These are phyloP conservation scores for Annulohypoxylon moriforme DNA, from an alignment of 495 filamentous ascomycete genomes.

Conservation along the genomic window DNA sequence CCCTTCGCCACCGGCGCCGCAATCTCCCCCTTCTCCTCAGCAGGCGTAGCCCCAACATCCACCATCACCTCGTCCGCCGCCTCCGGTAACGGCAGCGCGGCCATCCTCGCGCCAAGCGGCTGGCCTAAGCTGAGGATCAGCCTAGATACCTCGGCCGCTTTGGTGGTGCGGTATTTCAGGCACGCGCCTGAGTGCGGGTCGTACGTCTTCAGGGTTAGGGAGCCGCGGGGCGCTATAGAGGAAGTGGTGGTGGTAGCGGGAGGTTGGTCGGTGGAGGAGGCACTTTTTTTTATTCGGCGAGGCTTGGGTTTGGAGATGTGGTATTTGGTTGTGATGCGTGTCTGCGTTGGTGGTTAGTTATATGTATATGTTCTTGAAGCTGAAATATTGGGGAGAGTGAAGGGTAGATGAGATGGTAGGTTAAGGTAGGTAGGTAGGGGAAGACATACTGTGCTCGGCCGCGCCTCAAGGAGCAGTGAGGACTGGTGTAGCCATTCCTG, in stretches of 20 bases:
- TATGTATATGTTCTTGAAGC: not conserved
- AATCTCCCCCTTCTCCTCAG: conserved; percentile 36
- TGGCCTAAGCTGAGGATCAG: conserved; percentile 79
- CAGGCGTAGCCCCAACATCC: conserved; percentile 48
- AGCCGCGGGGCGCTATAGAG: conserved; percentile 62
- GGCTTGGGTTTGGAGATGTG: conserved; percentile 64
- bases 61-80: conserved; percentile 53
- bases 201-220: conserved; percentile 87
- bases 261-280: conserved; percentile 15
- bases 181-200: conserved; percentile 82
- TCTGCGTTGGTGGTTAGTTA: conserved; percentile 61
- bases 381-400: not conserved
- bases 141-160: conserved; percentile 87
- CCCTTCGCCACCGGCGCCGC: conserved; percentile 41
- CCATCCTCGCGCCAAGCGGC: conserved; percentile 70
- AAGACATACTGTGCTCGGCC: conserved; percentile 57
- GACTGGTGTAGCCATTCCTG: conserved; percentile 66
- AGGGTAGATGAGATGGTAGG: not conserved
- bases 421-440: not conserved
- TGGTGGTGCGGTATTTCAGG: conserved; percentile 91
- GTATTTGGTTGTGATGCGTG: conserved; percentile 87
- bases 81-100: conserved; percentile 61
- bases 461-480: conserved; percentile 60
- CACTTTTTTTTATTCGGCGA: conserved; percentile 43
- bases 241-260: conserved; percentile 36